These are phyloP conservation scores for Trametes cinnabarina DNA, from an alignment of 768 basidiomycete genomes.

Conservation along the genomic window DNA sequence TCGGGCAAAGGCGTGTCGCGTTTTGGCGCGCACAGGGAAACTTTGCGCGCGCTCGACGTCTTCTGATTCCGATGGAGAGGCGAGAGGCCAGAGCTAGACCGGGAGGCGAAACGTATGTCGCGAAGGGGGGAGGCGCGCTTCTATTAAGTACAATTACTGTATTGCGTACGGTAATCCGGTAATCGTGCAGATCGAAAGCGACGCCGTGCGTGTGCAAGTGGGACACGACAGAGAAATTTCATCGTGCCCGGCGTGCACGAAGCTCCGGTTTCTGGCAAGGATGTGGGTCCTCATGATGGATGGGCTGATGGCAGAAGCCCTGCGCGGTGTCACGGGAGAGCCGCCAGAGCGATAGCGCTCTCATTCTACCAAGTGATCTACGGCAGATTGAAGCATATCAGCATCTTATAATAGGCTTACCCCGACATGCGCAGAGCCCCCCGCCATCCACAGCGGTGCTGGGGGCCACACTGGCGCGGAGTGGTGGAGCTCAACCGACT, in stretches of 20 bases:
- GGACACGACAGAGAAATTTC: slow-evolving; percentile 3
- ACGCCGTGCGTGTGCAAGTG: neutral
- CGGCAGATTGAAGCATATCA: slow-evolving; percentile 17
- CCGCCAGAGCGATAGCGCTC: slow-evolving; percentile 10
- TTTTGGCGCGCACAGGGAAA: slow-evolving; percentile 3
- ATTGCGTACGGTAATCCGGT: neutral
- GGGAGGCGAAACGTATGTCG: neutral
- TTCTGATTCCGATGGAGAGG: slow-evolving; percentile 5
- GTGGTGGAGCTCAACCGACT: neutral
- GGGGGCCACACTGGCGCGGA: neutral
- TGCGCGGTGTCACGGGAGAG: slow-evolving; percentile 6
- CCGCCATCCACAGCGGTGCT: neutral
- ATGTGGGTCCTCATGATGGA: slow-evolving; percentile 16
- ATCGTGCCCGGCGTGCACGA: slow-evolving; percentile 8
- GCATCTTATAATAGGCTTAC: slow-evolving; percentile 12
- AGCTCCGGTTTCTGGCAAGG: neutral
- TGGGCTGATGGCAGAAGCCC: slow-evolving; percentile 13
- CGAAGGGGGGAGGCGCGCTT: neutral
- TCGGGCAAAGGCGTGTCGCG: neutral
- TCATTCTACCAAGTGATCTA: slow-evolving; percentile 22
- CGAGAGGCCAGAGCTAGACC: neutral
- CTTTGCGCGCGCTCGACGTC: neutral
- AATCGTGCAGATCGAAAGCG: slow-evolving; percentile 5
- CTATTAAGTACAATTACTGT: slow-evolving; percentile 14
- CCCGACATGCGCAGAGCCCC: neutral